These are phyloP conservation scores for Spinacia oleracea DNA, from an alignment of 179 eudicot species.

Conservation along the genomic window DNA sequence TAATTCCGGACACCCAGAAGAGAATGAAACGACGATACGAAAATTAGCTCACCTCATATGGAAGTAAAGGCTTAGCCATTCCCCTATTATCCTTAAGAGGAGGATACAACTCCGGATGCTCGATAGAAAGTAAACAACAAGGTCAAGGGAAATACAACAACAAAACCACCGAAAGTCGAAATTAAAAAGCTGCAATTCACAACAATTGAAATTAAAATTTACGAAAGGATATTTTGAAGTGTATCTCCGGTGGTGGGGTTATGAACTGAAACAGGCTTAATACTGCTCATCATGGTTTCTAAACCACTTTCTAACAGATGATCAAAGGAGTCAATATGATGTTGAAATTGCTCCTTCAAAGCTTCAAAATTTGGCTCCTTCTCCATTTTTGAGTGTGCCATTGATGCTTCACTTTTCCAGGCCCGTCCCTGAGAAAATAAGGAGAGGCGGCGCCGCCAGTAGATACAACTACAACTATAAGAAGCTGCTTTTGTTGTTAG, in stretches of 20 bases:
- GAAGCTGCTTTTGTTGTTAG: too few relatives aligned
- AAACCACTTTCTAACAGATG: constrained; percentile 57
- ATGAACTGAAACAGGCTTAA: constrained; percentile 59
- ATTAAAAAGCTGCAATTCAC: background rate
- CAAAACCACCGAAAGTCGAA: background rate
- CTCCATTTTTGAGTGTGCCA: background rate
- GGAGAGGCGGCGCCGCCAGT: too few relatives aligned
- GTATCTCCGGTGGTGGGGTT: constrained; percentile 42
- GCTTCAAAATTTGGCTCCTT: constrained; percentile 35
- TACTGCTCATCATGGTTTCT: constrained; percentile 34
- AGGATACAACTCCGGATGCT: constrained; percentile 45
- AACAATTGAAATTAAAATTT: background rate
- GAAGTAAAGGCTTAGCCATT: constrained; percentile 44
- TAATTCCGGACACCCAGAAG: background rate
- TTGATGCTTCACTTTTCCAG: too few relatives aligned
- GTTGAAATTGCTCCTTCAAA: constrained; percentile 64
- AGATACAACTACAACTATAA: too few relatives aligned
- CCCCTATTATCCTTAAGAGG: constrained; percentile 59
- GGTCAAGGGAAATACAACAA: constrained; percentile 59
- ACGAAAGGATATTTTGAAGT: constrained; percentile 92
- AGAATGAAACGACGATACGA: background rate
- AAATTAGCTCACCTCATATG: constrained; percentile 57
- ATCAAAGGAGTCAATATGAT: constrained; percentile 77
- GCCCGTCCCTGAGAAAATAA: too few relatives aligned
- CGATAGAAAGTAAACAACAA: constrained; percentile 53